These are phyloP conservation scores for Ophiocordyceps camponoti-saundersi DNA, from an alignment of 2,329 filamentous ascomycete genomes.

Conservation along the genomic window DNA sequence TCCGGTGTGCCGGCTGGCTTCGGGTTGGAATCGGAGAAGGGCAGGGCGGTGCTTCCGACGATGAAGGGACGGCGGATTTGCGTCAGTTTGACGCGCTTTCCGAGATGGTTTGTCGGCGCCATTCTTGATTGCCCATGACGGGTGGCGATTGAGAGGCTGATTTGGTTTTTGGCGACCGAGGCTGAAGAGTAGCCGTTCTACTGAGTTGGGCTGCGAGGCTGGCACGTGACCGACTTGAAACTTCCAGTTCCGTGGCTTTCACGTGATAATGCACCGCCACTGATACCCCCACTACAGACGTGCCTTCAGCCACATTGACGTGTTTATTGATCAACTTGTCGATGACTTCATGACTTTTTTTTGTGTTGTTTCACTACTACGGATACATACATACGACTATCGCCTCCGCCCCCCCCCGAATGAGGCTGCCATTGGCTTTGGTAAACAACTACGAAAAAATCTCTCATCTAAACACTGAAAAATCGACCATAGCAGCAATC, in stretches of 20 bases:
- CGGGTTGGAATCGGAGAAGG: conserved; percentile 65
- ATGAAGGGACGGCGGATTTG: conserved; percentile 51
- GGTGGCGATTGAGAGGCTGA: not conserved
- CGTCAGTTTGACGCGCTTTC: conserved; percentile 48
- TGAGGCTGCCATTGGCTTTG: not conserved
- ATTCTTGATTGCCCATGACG: conserved; percentile 16
- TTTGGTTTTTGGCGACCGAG: not conserved
- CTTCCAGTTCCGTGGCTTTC: not conserved
- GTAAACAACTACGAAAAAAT: not conserved
- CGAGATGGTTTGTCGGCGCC: conserved; percentile 40
- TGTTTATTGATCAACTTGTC: not conserved
- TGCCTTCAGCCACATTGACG: no score
- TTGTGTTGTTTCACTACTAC: not conserved
- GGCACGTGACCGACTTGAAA: no score
- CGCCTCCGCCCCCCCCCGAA: not conserved
- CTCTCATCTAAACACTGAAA: not conserved
- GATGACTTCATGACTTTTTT: conserved; percentile 9
- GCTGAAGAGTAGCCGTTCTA: not conserved
- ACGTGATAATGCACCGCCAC: not conserved
- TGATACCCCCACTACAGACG: not conserved
- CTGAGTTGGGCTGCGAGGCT: no score
- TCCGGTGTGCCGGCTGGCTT: conserved; percentile 61
- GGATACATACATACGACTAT: not conserved
- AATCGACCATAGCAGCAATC: not conserved
- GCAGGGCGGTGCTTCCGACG: conserved; percentile 64